Percentiles rank a stretch among this genome's conserved stretches.
Evolutionary conservation across 106 monocot genomes (phyloP).

Genomic region (Posidonia australis): DNA sequence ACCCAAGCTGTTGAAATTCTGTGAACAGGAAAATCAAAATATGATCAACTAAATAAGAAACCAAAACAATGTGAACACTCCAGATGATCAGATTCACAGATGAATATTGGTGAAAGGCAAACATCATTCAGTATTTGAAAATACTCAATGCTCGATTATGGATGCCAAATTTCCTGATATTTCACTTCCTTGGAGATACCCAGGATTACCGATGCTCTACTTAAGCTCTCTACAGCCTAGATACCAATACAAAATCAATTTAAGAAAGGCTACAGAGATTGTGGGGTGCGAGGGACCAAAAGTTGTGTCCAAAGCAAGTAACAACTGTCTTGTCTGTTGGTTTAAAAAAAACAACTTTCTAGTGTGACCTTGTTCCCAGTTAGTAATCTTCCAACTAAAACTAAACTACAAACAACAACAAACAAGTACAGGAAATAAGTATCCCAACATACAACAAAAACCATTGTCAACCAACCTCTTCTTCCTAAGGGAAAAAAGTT

Average conservation of each 20-base stretch:
- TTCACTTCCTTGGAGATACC: no score
- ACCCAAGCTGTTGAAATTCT: slow-evolving; percentile 2
- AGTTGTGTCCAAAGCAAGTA: neutral
- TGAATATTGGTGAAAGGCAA: neutral
- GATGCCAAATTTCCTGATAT: no score
- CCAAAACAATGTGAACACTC: neutral
- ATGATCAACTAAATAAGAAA: neutral
- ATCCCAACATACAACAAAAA: neutral
- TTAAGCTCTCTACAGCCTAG: no score
- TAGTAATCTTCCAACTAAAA: no score
- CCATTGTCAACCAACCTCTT: neutral
- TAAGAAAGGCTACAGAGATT: no score
- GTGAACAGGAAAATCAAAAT: neutral
- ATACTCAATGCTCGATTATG: neutral
- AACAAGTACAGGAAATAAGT: no score
- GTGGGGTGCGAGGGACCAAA: no score
- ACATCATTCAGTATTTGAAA: neutral
- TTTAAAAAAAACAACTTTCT: no score
- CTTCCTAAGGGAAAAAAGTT: neutral
- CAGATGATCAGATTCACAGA: neutral
- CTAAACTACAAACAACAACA: neutral
- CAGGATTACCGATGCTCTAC: no score
- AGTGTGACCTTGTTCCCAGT: no score
- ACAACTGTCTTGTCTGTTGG: no score
- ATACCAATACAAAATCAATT: no score